Evolutionary conservation across 352 stramenopile genomes (phyloP), one percentile per base, ranked within the genome.

Genomic region (Pythium dissotocum): DNA sequence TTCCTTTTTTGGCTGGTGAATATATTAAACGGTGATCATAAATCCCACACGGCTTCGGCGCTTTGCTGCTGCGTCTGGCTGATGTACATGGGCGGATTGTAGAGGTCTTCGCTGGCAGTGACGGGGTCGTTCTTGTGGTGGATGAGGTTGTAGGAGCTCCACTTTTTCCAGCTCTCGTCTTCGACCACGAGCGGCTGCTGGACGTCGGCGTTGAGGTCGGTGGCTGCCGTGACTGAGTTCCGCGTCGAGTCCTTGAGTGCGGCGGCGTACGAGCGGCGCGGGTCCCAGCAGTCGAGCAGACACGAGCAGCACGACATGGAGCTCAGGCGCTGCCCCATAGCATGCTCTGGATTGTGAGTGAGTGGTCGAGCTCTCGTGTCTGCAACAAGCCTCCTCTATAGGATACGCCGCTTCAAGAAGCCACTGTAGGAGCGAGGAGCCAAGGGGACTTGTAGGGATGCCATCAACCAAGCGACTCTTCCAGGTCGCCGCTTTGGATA

Each of bases 111-210:
- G 72, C 64, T 8, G 74, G 28, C 26, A 32, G n/a, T 18, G 16
- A 6, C 6, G 40, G n/a, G 6, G 30, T 38, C 28, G 38, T 55
- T 35, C 16, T 46, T 68, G 65, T 87, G 53, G 68, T 93, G 80
- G 57, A 91, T 81, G 61, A 91, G 76, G 63, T 89, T 82, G 77
- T 85, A 91, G 14, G 83, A 91, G 63, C 83, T 91, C 76, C 77
- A 91, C 54, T 82, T 79, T 70, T 91, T 90, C 83, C 83, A 93
- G 65, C 85, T 93, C 61, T 93, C 83, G 69, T 93, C 85, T 80
- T 93, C 81, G 33, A 91, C 83, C 44, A 91, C 83, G 24, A 89
- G 82, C n/a, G 81, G 81, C 53, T 89, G 79, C 65, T 82, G 74
- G 32, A 72, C 66, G 54, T 72, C 59, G 30, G 33, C 36, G 21